Base-by-base conservation (phyloP, 148 eudicot species). In the Selenicereus undatus region DNA sequence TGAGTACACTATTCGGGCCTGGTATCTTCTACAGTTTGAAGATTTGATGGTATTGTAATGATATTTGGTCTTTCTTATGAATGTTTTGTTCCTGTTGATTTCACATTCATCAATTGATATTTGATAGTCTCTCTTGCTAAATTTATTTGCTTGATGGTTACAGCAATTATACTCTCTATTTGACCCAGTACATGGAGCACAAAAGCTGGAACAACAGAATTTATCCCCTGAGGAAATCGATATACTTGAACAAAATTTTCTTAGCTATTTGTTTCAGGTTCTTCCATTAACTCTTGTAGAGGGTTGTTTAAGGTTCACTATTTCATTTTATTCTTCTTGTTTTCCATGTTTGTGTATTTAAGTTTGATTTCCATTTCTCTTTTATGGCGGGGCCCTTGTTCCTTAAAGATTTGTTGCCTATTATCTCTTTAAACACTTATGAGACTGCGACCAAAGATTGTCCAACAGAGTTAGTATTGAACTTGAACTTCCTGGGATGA, bases 121-220 rank as follows among this genome's bases (percentile, higher is more conserved):
- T 39, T 18, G 36, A 51, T 75, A 35, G 39, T 8, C n/a, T 30
- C 60, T 73, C 24, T 56, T 51, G 35, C 64, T n/a, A 24, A 76
- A 43, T 32, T 71, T 32, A n/a, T 78, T 4, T 78, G 51, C 14
- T 5, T 83, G 58, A 74, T 84, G 60, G 48, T 29, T 81, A 81
- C 92, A 95, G 98, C 98, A 95, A 95, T 83, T 95, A 65, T 93
- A 92, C 80, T 86, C 99, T 69, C 94, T 95, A 68, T 93, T 95
- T 85, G 99, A 95, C 82, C 99, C 99, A 75, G 93, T 91, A 79
- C 83, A 88, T 73, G 99, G 99, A 79, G 89, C 91, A 76, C 83
- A 90, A 84, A 95, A 93, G 85, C 86, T 93, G 89, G 91, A 90
- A 85, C 97, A 91, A 83, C 99, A 95, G 82, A 62, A 88, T 20